Evolutionary conservation across 805 yeast species (phyloP).

Genomic region (Wickerhamiella brachini): DNA sequence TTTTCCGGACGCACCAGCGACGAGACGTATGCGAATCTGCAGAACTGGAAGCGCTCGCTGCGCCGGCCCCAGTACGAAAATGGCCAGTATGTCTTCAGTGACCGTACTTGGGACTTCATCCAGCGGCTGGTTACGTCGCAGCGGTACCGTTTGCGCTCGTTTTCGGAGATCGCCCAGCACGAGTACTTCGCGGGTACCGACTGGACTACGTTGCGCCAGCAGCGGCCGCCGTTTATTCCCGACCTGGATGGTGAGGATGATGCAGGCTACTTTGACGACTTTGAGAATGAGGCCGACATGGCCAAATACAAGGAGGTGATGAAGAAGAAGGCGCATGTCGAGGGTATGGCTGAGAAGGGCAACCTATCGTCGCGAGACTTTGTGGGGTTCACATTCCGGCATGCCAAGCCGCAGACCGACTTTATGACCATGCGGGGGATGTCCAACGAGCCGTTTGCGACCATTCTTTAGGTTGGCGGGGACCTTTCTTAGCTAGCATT

Average conservation of each 20-base stretch:
- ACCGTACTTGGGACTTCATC: slow-evolving; percentile 88
- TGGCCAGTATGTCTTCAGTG: slow-evolving; percentile 85
- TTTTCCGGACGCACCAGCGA: slow-evolving; percentile 87
- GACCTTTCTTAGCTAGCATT: too few relatives aligned
- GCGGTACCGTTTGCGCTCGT: slow-evolving; percentile 54
- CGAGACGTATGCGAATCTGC: slow-evolving; percentile 86
- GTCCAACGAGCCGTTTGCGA: slow-evolving; percentile 8
- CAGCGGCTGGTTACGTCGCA: slow-evolving; percentile 71
- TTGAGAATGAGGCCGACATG: slow-evolving; percentile 92
- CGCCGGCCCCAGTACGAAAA: slow-evolving; percentile 84
- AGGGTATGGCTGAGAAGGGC: slow-evolving; percentile 56
- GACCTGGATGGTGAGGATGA: slow-evolving; percentile 94
- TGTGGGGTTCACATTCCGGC: slow-evolving; percentile 93
- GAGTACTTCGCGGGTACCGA: slow-evolving; percentile 75
- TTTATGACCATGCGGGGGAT: slow-evolving; percentile 13
- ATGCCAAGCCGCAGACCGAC: slow-evolving; percentile 31
- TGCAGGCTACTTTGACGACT: slow-evolving; percentile 97
- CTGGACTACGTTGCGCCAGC: slow-evolving; percentile 54
- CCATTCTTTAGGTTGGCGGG: slow-evolving; percentile 8
- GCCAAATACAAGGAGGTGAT: slow-evolving; percentile 94
- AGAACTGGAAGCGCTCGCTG: slow-evolving; percentile 81
- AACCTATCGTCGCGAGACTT: slow-evolving; percentile 51
- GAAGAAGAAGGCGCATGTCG: slow-evolving; percentile 79
- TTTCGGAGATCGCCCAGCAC: slow-evolving; percentile 68
- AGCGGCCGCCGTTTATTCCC: slow-evolving; percentile 90